These are phyloP conservation scores for Gossypium sturtianum DNA, from an alignment of 345 rosid genomes.

Conservation along the genomic window DNA sequence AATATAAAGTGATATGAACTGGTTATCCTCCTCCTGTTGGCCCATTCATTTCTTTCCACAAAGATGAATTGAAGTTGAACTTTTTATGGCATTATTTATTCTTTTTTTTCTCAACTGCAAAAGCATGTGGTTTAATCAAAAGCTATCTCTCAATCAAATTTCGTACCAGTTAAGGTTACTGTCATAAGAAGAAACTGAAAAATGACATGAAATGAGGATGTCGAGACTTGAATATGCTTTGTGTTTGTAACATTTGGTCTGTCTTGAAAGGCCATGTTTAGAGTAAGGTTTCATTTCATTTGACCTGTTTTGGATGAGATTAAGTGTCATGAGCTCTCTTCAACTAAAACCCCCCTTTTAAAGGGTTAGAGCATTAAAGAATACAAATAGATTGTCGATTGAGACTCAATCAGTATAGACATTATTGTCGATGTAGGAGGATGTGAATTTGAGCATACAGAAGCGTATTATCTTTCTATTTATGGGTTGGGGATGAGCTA, in stretches of 20 bases:
- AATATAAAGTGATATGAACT: neutral
- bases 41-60: slow-evolving; percentile 7
- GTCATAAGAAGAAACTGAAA: neutral
- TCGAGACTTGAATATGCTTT: neutral
- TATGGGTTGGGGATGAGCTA: neutral
- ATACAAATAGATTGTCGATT: no score
- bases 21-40: slow-evolving; percentile 1
- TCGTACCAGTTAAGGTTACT: neutral
- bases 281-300: neutral
- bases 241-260: neutral
- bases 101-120: neutral
- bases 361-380: no score
- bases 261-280: neutral
- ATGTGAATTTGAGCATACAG: rapidly evolving
- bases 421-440: rapidly evolving
- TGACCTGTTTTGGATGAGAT: neutral
- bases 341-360: neutral
- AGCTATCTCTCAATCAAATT: neutral
- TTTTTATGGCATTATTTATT: neutral
- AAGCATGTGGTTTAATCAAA: neutral
- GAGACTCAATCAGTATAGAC: no score
- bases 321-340: neutral
- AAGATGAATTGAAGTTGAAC: neutral
- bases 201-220: neutral
- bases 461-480: neutral